A percentile compares a stretch with the other conserved stretches of the same genome.
Evolutionary conservation across 306 rosid genomes (phyloP).

Genomic region (Fagus sylvatica): DNA sequence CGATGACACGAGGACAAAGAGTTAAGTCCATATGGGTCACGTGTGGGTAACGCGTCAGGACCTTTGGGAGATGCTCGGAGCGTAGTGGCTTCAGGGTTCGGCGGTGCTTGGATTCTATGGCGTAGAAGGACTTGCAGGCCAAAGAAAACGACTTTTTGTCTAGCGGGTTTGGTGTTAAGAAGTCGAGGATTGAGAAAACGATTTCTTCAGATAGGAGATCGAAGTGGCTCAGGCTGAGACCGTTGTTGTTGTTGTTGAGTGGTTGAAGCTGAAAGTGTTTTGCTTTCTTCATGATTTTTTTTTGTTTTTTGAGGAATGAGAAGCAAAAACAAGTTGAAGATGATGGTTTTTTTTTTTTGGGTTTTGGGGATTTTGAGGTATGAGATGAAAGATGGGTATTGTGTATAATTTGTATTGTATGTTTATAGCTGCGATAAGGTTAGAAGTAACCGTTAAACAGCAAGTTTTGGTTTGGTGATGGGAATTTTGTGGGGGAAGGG

Average conservation of each 20-base stretch:
- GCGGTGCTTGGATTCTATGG: conserved; percentile 74
- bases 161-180: conserved; percentile 39
- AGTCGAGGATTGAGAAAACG: conserved; percentile 63
- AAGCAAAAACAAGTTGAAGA: neutral
- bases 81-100: conserved; percentile 62
- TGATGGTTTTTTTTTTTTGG: neutral
- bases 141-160: conserved; percentile 69
- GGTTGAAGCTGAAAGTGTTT: conserved; percentile 7
- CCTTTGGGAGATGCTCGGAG: conserved; percentile 50
- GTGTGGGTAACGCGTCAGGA: conserved; percentile 50
- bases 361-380: neutral
- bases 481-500: conserved; percentile 14
- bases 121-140: conserved; percentile 53
- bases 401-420: neutral
- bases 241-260: neutral
- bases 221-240: conserved; percentile 31
- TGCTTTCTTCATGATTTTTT: conserved; percentile 47
- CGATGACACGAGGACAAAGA: conserved; percentile 63
- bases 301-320: neutral
- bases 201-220: conserved; percentile 74
- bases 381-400: neutral
- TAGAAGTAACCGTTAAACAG: conserved; percentile 34
- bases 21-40: conserved; percentile 58
- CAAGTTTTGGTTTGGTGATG: conserved; percentile 20
- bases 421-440: conserved; percentile 4